Evolutionary conservation across 345 rosid genomes (phyloP), one percentile per base, ranked within the genome.

Genomic region (Nephelium lappaceum): DNA sequence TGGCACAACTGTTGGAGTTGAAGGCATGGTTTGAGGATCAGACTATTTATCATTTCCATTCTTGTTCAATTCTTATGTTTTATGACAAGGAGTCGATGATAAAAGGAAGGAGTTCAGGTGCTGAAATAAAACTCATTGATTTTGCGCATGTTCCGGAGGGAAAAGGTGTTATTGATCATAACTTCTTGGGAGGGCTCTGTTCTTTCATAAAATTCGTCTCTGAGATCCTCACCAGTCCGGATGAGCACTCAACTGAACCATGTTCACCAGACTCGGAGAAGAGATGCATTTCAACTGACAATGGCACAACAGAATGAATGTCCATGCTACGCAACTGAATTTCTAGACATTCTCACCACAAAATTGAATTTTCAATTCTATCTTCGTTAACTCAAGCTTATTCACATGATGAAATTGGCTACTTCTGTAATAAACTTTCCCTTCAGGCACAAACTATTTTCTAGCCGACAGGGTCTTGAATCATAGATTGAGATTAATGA

Each of bases 1-100:
- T 97, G 83, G 86, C 93, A 64, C 97, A 96, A 62, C 65, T 96
- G 80, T 57, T 88, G 83, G 93, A 92, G 81, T 87, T 97, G 57
- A 97, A 93, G 85, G 87, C 88, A 21, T 97, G 99, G 99, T 93
- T 97, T 25, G 99, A 94, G 91, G 88, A 82, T 81, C 98, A 97
- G 82, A 94, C 93, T 15, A 77, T 80, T 18, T 93, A 93, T 87
- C 98, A 92, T 85, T 91, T 97, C 82, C 81, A 91, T 80, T 92
- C 98, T 16, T 91, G 95, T 85, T 97, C 98, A n/a, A 83, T 94
- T 77, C 92, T 97, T 9, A 73, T 97, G 83, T 61, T 92, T 3
- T 92, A 82, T 74, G 98, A 91, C 24, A 89, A 91, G 81, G 93
- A 89, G 38, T 79, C 85, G 15, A 23, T 84, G 42, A 62, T 85